These are phyloP conservation scores for Psilocybe mexicana DNA, from an alignment of 1,284 basidiomycete genomes.

Conservation along the genomic window DNA sequence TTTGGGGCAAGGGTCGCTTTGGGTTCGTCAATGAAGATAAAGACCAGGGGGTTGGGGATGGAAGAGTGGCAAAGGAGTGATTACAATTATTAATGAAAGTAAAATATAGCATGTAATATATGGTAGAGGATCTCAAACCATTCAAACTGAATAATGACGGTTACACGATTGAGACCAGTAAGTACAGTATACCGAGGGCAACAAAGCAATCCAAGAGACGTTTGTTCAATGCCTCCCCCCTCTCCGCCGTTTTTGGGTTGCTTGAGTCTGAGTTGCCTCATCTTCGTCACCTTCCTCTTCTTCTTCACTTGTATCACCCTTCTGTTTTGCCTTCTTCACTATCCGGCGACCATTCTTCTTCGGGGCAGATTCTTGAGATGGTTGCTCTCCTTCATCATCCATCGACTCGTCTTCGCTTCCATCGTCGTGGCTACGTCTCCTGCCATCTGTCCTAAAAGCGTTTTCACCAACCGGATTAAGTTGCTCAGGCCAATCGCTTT, in stretches of 20 bases:
- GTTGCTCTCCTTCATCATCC: constrained; percentile 38
- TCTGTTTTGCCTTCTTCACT: constrained; percentile 31
- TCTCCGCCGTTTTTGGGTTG: constrained; percentile 30
- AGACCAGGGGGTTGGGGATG: constrained; percentile 38
- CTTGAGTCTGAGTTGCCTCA: constrained; percentile 16
- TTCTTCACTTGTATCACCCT: constrained; percentile 20
- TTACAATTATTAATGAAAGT: background rate
- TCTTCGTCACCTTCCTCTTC: constrained; percentile 21
- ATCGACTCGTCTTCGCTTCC: constrained; percentile 46
- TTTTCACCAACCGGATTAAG: constrained; percentile 63
- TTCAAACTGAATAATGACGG: background rate
- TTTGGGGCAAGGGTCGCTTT: constrained; percentile 76
- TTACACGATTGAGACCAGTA: background rate
- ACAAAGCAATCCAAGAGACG: too few species aligned
- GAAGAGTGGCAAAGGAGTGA: constrained; percentile 37
- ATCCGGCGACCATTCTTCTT: constrained; percentile 25
- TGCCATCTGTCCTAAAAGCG: constrained; percentile 61
- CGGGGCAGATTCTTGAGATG: constrained; percentile 27
- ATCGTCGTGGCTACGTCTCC: constrained; percentile 41
- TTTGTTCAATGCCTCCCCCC: constrained; percentile 27
- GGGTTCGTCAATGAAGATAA: constrained; percentile 59
- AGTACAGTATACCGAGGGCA: background rate
- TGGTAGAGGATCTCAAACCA: constrained; percentile 10
- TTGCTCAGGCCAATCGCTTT: constrained; percentile 53
- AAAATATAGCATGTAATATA: constrained; percentile 11